Base-by-base conservation (phyloP, 2,329 filamentous ascomycete species). In the Stemphylium lycopersici region DNA sequence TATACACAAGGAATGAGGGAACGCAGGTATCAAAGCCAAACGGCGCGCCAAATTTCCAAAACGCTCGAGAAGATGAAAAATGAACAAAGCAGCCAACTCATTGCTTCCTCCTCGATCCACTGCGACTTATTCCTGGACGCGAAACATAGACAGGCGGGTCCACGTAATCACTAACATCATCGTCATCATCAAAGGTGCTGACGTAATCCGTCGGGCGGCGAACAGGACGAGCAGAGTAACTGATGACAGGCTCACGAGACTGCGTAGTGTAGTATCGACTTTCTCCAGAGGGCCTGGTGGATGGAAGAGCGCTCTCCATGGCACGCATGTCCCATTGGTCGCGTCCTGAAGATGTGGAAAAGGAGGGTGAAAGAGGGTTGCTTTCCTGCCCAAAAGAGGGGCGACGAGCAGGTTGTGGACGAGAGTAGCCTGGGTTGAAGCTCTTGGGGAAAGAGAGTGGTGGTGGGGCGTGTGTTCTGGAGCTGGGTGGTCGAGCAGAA, bases 301-400 rank as follows among this genome's bases (percentile, higher is more conserved):
- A 16, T 2, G 70, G 69, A 11, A 71, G 55, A 5, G 62, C 58
- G 4, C 59, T 53, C 3, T 52, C 56, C 50, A 67, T 33, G 26
- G 48, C 56, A 26, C 66, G 68, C 4, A 54, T 33, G 15, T 72
- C 69, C 70, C 70, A 73, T 0, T 66, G 59, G 16, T 67, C 67
- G 6, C 36, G 55, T 7, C 55, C 18, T 24, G 57, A 53, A 7
- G 64, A 61, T 13, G 53, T 44, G n/a, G 47, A 42, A 3, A 37
- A 26, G 6, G 46, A 8, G 31, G 29, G 38, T 6, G 20, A 40
- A 18, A 42, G 42, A 11, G 47, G 47, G n/a, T 40, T 12, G 31
- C 58, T 59, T 2, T 65, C 64, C n/a, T 49, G 55, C 6, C 58
- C 40, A 13, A 59, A 61, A 1, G 65, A 67, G 6, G 64, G 48